phyloP scores from a whole-genome alignment of 805 yeast species.

The Metschnikowia drakensbergensis region DNA sequence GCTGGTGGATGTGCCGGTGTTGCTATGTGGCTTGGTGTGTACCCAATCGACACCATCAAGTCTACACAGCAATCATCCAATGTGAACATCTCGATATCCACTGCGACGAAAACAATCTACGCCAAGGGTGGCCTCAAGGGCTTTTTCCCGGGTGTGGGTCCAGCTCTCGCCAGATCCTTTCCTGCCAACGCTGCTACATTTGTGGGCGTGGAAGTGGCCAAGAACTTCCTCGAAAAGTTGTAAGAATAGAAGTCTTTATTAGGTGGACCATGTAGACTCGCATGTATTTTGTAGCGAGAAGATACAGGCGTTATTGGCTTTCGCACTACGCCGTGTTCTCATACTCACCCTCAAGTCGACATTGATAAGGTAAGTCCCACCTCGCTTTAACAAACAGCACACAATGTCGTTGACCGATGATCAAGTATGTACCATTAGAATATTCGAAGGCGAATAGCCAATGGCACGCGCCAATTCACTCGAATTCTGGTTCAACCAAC shows the following conservation, averaged over 20 bases:
- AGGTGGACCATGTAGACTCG: background rate
- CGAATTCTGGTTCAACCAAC: background rate
- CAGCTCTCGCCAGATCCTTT: conserved; percentile 90
- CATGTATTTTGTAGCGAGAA: background rate
- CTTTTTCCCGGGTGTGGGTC: conserved; percentile 96
- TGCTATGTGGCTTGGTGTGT: conserved; percentile 93
- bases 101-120: conserved; percentile 68
- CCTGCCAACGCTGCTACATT: conserved; percentile 99
- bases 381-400: conserved; percentile 9
- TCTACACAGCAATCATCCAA: conserved; percentile 71
- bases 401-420: conserved; percentile 31
- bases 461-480: background rate
- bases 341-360: conserved; percentile 25
- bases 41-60: conserved; percentile 95
- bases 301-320: conserved; percentile 9
- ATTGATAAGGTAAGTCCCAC: conserved; percentile 8
- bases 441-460: background rate
- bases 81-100: conserved; percentile 49
- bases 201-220: conserved; percentile 87
- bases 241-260: conserved; percentile 1
- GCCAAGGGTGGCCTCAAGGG: conserved; percentile 78
- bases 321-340: conserved; percentile 16
- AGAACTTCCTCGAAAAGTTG: conserved; percentile 36
- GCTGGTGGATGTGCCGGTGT: conserved; percentile 98
- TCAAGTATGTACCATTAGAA: conserved; percentile 22